Evolutionary conservation across 208 protist species (phyloP).

Genomic region (Acanthamoeba sp.): DNA sequence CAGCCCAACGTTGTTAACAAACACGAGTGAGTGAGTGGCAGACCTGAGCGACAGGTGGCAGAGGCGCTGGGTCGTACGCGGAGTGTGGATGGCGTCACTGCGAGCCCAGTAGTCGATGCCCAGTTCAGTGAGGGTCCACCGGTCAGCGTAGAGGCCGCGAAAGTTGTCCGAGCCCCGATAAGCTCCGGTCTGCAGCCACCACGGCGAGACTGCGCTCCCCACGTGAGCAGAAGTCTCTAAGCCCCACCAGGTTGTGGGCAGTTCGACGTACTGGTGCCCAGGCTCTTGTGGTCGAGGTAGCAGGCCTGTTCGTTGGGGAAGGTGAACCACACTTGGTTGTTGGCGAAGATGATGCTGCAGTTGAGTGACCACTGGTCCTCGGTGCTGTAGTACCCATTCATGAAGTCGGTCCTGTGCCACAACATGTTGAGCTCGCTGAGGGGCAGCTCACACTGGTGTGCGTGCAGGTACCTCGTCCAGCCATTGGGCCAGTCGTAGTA

Average conservation of each 20-base stretch:
- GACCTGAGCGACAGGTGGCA: too few species aligned
- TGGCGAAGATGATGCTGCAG: slow-evolving; percentile 65
- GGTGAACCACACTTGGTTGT: slow-evolving; percentile 67
- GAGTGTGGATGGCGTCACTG: slow-evolving; percentile 36
- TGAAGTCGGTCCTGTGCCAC: slow-evolving; percentile 55
- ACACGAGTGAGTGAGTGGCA: not conserved
- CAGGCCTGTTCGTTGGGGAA: slow-evolving; percentile 56
- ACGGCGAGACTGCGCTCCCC: slow-evolving; percentile 38
- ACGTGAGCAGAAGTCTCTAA: not conserved
- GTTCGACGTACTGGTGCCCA: slow-evolving; percentile 22
- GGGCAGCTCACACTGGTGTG: not conserved
- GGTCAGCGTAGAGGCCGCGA: slow-evolving; percentile 34
- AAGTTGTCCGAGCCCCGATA: slow-evolving; percentile 38
- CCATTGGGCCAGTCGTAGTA: slow-evolving; percentile 72
- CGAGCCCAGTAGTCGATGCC: slow-evolving; percentile 66
- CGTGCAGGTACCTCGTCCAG: not conserved
- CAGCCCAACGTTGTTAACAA: not conserved
- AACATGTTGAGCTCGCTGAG: not conserved
- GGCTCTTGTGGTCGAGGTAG: not conserved
- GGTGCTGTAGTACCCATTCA: slow-evolving; percentile 52
- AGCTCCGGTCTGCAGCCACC: slow-evolving; percentile 36
- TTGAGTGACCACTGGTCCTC: slow-evolving; percentile 58
- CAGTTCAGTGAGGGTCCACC: slow-evolving; percentile 48
- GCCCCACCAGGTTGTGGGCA: not conserved
- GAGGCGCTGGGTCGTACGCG: not conserved